Percentiles rank a stretch among this genome's conserved stretches.
Evolutionary conservation across 306 rosid species (phyloP).

Genomic region (Herpetospermum pedunculosum): DNA sequence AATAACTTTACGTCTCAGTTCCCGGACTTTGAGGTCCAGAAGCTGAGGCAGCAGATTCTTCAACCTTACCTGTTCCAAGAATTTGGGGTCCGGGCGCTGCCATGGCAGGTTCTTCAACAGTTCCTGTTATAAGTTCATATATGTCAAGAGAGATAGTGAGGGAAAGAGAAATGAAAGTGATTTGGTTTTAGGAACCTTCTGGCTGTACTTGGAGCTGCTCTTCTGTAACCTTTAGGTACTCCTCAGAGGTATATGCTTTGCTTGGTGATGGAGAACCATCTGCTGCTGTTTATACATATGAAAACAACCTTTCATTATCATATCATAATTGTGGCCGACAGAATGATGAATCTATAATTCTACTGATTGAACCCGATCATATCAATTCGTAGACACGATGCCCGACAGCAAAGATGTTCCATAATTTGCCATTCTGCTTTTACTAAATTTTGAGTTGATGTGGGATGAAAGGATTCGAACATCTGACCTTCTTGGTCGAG

Average conservation of each 20-base stretch:
- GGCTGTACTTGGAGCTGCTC: constrained; percentile 53
- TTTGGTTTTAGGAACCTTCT: constrained; percentile 36
- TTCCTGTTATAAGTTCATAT: constrained; percentile 17
- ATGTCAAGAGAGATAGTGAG: neutral
- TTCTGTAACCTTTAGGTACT: constrained; percentile 73
- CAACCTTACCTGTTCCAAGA: constrained; percentile 19
- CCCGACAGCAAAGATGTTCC: neutral
- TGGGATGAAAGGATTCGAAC: no score
- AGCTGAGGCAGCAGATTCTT: constrained; percentile 25
- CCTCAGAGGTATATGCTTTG: constrained; percentile 63
- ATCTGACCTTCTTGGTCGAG: no score
- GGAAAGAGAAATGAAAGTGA: neutral
- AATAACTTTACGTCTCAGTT: constrained; percentile 17
- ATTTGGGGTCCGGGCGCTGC: constrained; percentile 21
- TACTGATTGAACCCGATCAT: neutral
- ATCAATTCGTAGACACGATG: neutral
- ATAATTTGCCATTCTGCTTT: neutral
- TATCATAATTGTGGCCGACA: neutral
- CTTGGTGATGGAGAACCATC: constrained; percentile 32
- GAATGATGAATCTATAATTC: neutral
- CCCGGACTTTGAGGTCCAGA: neutral
- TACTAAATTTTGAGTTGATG: no score
- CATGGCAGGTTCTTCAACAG: constrained; percentile 19
- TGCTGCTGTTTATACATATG: constrained; percentile 9
- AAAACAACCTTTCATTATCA: neutral